phyloP scores from a whole-genome alignment of 75 land plant species.

The Larix kaempferi region DNA sequence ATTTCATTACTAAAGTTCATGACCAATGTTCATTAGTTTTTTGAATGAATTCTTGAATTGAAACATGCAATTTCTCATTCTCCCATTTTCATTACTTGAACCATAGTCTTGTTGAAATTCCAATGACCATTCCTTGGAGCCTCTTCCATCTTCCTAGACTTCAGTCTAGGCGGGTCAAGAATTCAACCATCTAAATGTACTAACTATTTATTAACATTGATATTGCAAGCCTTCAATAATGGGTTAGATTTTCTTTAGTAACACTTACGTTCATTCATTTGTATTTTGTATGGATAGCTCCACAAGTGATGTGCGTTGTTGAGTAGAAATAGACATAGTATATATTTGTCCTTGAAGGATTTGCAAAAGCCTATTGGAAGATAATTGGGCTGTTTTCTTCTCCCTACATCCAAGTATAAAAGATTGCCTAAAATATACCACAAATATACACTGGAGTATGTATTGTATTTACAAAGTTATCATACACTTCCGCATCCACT shows the following conservation, averaged over 20 bases:
- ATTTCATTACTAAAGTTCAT: slow-evolving; percentile 18
- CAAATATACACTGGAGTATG: no score
- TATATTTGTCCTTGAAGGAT: no score
- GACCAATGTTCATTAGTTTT: slow-evolving; percentile 16
- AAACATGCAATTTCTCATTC: slow-evolving; percentile 75
- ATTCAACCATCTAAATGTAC: slow-evolving; percentile 53
- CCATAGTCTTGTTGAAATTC: slow-evolving; percentile 70
- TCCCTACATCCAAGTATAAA: no score
- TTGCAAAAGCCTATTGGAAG: no score
- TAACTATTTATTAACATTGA: slow-evolving; percentile 38
- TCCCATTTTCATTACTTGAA: slow-evolving; percentile 29
- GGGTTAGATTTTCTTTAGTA: slow-evolving; percentile 53
- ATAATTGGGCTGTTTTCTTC: no score
- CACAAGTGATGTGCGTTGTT: no score
- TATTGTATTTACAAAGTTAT: no score
- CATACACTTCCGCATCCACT: no score
- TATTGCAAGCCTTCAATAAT: slow-evolving; percentile 50
- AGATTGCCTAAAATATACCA: no score
- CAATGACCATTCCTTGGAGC: slow-evolving; percentile 54
- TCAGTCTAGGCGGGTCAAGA: slow-evolving; percentile 50
- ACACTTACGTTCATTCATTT: slow-evolving; percentile 9
- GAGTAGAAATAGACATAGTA: no score
- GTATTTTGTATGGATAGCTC: no score
- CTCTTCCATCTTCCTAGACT: not conserved
- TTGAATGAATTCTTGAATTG: slow-evolving; percentile 11